Conservation (phyloP, 2,329 filamentous ascomycete species). For the Cladobotryum mycophilum region DNA sequence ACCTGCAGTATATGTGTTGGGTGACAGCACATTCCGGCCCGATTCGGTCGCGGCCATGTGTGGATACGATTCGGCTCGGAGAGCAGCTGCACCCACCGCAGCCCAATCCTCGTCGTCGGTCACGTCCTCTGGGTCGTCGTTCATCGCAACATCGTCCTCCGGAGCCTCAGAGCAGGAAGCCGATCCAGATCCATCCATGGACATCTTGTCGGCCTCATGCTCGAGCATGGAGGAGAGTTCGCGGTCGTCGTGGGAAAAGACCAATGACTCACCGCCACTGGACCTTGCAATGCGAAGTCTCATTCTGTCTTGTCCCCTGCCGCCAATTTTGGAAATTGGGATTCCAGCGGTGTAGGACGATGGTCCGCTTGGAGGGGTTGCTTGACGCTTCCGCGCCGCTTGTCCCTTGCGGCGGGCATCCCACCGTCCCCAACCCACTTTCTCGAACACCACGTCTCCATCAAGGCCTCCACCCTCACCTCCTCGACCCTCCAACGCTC, state of each 20-base stretch:
- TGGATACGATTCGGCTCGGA: constrained; percentile 62
- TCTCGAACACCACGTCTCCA: constrained; percentile 79
- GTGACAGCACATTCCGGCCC: constrained; percentile 33
- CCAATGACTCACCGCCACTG: constrained; percentile 64
- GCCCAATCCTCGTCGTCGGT: constrained; percentile 98
- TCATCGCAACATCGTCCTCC: constrained; percentile 59
- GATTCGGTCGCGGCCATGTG: constrained; percentile 49
- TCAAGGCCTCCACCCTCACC: constrained; percentile 56
- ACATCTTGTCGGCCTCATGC: constrained; percentile 93
- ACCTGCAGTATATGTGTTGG: constrained; percentile 44
- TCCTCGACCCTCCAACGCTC: constrained; percentile 75
- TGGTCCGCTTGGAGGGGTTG: constrained; percentile 27
- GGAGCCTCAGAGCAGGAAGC: constrained; percentile 72
- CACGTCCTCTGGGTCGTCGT: constrained; percentile 73
- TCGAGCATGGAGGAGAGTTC: constrained; percentile 64
- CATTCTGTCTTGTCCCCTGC: constrained; percentile 38
- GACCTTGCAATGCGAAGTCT: constrained; percentile 47
- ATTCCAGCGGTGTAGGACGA: constrained; percentile 45
- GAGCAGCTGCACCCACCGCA: constrained; percentile 75
- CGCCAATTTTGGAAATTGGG: constrained; percentile 45
- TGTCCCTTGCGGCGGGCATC: constrained; percentile 72
- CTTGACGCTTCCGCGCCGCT: constrained; percentile 40
- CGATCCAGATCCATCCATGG: constrained; percentile 62
- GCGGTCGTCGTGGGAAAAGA: constrained; percentile 68
- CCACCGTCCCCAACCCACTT: constrained; percentile 97